These are phyloP conservation scores for Pseudogymnoascus sp. DNA, from an alignment of 2,329 filamentous ascomycete genomes.

Conservation along the genomic window DNA sequence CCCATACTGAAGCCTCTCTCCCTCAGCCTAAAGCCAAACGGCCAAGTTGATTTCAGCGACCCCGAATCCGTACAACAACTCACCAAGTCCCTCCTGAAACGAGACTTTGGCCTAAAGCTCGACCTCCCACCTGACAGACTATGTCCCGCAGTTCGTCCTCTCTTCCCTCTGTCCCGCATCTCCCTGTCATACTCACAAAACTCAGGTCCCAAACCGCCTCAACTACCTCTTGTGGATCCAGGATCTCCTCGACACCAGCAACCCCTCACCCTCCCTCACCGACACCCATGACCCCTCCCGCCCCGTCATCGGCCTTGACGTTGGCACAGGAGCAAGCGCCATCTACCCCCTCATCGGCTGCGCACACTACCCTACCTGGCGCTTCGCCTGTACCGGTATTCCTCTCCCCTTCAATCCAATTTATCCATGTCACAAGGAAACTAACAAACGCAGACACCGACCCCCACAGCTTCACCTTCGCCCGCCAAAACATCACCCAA, in stretches of 20 bases:
- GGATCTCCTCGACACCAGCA: constrained; percentile 64
- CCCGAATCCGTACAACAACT: constrained; percentile 70
- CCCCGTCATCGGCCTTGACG: constrained; percentile 65
- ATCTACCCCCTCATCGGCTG: constrained; percentile 86
- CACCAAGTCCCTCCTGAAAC: constrained; percentile 67
- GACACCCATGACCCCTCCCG: constrained; percentile 46
- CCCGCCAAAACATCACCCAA: constrained; percentile 54
- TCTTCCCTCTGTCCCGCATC: neutral
- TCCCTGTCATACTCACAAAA: neutral
- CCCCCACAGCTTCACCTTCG: constrained; percentile 55
- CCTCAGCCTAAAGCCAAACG: constrained; percentile 43
- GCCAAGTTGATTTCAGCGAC: constrained; percentile 71
- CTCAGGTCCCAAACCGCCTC: constrained; percentile 56
- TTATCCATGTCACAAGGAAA: constrained; percentile 22
- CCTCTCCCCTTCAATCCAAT: neutral
- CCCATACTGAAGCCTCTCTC: neutral
- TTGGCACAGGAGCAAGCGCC: constrained; percentile 83
- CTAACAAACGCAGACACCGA: constrained; percentile 58
- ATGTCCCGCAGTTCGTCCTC: constrained; percentile 66
- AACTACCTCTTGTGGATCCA: constrained; percentile 92
- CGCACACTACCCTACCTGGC: constrained; percentile 59
- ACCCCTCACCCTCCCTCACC: constrained; percentile 31
- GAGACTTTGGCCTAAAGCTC: constrained; percentile 66
- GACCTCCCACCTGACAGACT: constrained; percentile 69
- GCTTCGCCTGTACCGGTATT: constrained; percentile 57